phyloP scores from a whole-genome alignment of 2,329 filamentous ascomycete species.

The Ophiostoma perfectum region DNA sequence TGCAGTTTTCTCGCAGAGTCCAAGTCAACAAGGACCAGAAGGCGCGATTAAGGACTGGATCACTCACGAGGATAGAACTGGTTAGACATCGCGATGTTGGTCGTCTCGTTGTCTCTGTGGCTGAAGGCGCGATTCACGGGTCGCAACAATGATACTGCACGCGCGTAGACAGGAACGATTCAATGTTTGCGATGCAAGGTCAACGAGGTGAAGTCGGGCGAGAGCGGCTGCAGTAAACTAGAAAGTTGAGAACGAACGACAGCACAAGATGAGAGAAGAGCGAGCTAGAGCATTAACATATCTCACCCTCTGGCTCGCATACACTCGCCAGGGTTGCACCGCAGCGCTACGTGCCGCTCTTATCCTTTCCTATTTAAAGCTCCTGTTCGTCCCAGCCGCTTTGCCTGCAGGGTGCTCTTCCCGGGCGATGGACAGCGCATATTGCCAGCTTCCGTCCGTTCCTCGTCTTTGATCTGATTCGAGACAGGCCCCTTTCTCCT shows the following conservation, averaged over 20 bases:
- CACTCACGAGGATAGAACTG: slow-evolving; percentile 31
- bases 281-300: slow-evolving; percentile 12
- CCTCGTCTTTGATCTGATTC: neutral
- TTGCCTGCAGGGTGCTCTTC: neutral
- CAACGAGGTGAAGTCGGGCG: neutral
- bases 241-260: neutral
- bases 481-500: neutral
- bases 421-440: neutral
- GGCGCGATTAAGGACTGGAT: neutral
- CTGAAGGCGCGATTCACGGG: slow-evolving; percentile 13
- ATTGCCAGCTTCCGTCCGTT: neutral
- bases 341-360: slow-evolving; percentile 16
- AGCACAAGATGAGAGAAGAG: slow-evolving; percentile 5
- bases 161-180: neutral
- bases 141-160: neutral
- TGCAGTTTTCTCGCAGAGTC: neutral
- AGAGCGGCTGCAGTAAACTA: neutral
- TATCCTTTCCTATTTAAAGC: neutral
- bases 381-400: slow-evolving; percentile 1
- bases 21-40: neutral
- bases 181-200: neutral
- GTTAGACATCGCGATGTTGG: slow-evolving; percentile 23
- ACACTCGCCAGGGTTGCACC: slow-evolving; percentile 15
- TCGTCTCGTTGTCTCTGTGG: neutral
- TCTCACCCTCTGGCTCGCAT: neutral